phyloP scores from a whole-genome alignment of 495 filamentous ascomycete genomes.

The Penicillium coprophilum region DNA sequence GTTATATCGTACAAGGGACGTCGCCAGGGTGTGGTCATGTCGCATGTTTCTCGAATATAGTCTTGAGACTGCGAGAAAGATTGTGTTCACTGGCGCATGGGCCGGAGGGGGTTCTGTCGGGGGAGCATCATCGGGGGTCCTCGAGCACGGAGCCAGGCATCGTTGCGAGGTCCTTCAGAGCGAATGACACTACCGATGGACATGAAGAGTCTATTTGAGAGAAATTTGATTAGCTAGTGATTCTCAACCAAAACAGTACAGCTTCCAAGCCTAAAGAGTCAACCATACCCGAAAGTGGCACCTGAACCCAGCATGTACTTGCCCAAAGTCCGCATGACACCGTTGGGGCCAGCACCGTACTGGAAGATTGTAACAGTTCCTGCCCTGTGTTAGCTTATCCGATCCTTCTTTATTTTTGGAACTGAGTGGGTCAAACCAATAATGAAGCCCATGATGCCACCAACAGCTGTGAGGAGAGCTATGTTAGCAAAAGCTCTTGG shows the following conservation, averaged over 20 bases:
- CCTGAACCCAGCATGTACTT: conserved; percentile 98
- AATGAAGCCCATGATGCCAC: conserved; percentile 95
- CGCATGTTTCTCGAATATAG: conserved; percentile 22
- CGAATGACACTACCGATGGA: conserved; percentile 95
- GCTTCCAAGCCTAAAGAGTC: background rate
- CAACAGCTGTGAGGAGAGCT: conserved; percentile 66
- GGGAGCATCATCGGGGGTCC: conserved; percentile 51
- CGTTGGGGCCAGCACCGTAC: conserved; percentile 89
- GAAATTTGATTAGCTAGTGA: conserved; percentile 11
- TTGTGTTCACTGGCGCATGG: conserved; percentile 36
- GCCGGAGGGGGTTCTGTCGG: conserved; percentile 39
- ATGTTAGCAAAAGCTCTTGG: conserved; percentile 15
- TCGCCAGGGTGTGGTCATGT: conserved; percentile 28
- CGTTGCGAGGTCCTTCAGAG: conserved; percentile 63
- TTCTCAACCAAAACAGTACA: conserved; percentile 12
- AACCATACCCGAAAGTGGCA: conserved; percentile 86
- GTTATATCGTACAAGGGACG: conserved; percentile 41
- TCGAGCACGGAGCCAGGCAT: conserved; percentile 49
- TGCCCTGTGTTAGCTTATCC: conserved; percentile 34
- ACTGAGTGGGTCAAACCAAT: conserved; percentile 61
- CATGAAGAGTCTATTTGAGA: conserved; percentile 84
- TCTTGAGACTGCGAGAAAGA: conserved; percentile 3
- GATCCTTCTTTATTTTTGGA: background rate
- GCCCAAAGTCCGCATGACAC: conserved; percentile 86
- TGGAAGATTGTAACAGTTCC: conserved; percentile 91